Percentiles rank a stretch among this genome's conserved stretches.
Conservation (phyloP, 345 rosid genomes). For the Brassica juncea region DNA sequence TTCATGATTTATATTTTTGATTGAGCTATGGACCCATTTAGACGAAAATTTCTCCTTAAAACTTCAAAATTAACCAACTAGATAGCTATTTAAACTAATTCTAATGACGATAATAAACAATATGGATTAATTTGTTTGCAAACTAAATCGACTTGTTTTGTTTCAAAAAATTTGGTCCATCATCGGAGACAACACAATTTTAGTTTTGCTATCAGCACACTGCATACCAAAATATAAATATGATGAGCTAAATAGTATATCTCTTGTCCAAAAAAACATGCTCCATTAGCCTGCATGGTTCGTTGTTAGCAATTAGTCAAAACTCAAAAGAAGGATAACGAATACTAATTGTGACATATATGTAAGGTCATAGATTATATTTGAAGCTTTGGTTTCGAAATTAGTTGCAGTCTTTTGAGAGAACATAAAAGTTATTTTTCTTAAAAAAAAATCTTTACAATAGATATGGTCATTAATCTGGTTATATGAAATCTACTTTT, state of each 20-base stretch:
- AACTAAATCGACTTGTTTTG: background rate
- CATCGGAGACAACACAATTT: background rate
- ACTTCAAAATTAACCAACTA: background rate
- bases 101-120: background rate
- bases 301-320: background rate
- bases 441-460: background rate
- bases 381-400: background rate
- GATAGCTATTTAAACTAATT: background rate
- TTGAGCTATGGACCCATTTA: slow-evolving; percentile 36
- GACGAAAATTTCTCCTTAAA: background rate
- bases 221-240: background rate
- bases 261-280: background rate
- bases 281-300: background rate
- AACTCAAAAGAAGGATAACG: background rate
- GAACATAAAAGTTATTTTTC: background rate
- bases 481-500: background rate
- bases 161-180: background rate
- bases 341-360: background rate
- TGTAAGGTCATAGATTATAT: background rate
- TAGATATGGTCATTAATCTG: background rate
- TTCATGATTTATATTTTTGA: slow-evolving; percentile 47
- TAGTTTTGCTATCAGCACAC: background rate
- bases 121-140: background rate
- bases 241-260: background rate
- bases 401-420: background rate